Evolutionary conservation across 345 rosid genomes (phyloP), one percentile per base, ranked within the genome.

Genomic region (Heritiera fomes): DNA sequence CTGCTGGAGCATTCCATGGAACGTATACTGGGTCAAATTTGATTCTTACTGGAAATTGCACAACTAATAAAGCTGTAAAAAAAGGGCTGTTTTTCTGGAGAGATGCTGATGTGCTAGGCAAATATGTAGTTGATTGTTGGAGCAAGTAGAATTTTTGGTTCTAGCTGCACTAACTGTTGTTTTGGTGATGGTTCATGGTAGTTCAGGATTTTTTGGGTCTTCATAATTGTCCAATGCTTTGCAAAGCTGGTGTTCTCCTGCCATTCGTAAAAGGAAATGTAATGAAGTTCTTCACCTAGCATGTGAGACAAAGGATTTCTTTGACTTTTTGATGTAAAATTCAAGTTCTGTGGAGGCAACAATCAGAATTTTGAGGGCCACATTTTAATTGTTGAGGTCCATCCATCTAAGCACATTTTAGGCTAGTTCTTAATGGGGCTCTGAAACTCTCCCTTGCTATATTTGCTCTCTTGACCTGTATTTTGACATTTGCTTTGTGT

Each of bases 341-440:
- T 77, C 83, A 55, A 65, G 32, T 76, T 79, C 70, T 78, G 46
- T 83, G 58, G 66, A 69, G 77, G 77, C 78, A 8, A 74, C 78
- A 43, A 78, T 81, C 77, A 45, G 76, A 76, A 64, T 71, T 45
- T 82, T 72, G 79, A 30, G 73, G 79, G 81, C 52, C 47, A 28
- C 79, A 59, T 75, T 50, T 34, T 74, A 67, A 72, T 71, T 67
- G 34, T 83, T 77, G 73, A 74, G 69, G 75, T 77, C 62, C 38
- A 61, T 69, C 61, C 69, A 53, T 81, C 84, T 63, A 77, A 81
- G 86, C 82, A 23, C 28, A 23, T 23, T 23, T 75, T 71, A 78
- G 81, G 87, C 76, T 76, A 81, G 87, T 83, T 80, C 78, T 78
- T 78, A 63, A 62, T 66, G 73, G 82, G 81, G 75, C 49, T 63